Base-by-base conservation (phyloP, 148 eudicot species). In the Vaccinium myrtillus region DNA sequence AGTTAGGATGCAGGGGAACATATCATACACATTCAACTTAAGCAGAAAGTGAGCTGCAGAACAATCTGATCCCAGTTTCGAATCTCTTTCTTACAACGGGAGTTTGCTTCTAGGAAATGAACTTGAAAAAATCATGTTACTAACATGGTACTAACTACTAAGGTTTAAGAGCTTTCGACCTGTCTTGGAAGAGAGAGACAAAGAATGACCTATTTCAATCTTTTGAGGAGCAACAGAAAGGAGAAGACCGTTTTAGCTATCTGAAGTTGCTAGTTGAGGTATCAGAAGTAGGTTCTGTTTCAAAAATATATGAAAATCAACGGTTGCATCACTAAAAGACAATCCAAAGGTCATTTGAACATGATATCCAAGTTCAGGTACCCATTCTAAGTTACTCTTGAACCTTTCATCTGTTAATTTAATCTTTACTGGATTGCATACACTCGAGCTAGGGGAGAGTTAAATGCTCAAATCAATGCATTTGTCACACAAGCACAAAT, bases 121-220 rank as follows among this genome's bases (percentile, higher is more conserved):
- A 76, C 79, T 76, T 43, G 79, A 21, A 43, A 43, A 76, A 8
- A 76, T 9, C 78, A 75, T 15, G 78, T 32, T 36, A 73, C 49
- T 30, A 13, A 69, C 18, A 69, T 39, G 43, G 43, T 30, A 30
- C 32, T 16, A 69, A 27, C 39, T 27, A 69, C 49, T 36, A 13
- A 16, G 48, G 49, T 39, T 49, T 36, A 30, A 10, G 46, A 4
- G 46, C 46, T 43, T 43, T 43, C 5, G 46, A 43, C 5, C 5
- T 43, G 46, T 43, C 6, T 43, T 43, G 6, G 46, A 43, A 43
- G 46, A 43, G 46, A 43, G 46, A 43, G 46, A 43, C 0, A 43
- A 43, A 43, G 46, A 43, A 43, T 43, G 46, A 43, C 46, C 1
- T 43, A 43, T 43, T 43, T 43, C 46, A 43, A 43, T 43, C 46